Evolutionary conservation across 495 filamentous ascomycete genomes (phyloP).

Genomic region (Cairneyella variabilis): DNA sequence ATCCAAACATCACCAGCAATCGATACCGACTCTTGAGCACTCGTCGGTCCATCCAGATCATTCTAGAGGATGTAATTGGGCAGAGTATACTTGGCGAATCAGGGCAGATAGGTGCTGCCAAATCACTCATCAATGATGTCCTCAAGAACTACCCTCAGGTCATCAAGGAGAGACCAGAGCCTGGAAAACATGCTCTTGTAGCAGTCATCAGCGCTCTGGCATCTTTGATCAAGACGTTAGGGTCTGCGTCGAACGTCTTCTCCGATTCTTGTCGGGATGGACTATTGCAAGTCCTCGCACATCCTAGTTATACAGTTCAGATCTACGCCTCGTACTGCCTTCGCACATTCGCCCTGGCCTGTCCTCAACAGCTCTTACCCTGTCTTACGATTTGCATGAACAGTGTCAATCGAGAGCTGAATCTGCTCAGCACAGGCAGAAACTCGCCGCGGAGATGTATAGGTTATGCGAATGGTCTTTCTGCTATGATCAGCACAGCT

Average conservation of each 20-base stretch:
- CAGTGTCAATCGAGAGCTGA: constrained; percentile 82
- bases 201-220: constrained; percentile 76
- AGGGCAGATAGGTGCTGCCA: constrained; percentile 78
- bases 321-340: constrained; percentile 81
- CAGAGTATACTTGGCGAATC: constrained; percentile 80
- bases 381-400: constrained; percentile 97
- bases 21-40: constrained; percentile 85
- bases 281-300: constrained; percentile 85
- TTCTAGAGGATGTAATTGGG: constrained; percentile 82
- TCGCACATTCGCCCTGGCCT: constrained; percentile 82
- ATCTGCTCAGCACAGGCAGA: constrained; percentile 67
- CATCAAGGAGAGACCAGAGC: constrained; percentile 86
- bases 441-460: constrained; percentile 81
- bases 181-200: constrained; percentile 79
- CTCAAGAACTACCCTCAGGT: constrained; percentile 94
- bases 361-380: constrained; percentile 84
- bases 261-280: constrained; percentile 82
- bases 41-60: constrained; percentile 76
- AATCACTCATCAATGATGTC: constrained; percentile 77
- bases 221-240: constrained; percentile 73
- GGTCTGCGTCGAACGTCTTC: constrained; percentile 71
- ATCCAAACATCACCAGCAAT: constrained; percentile 72
- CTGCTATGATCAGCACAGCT: constrained; percentile 86
- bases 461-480: constrained; percentile 90
- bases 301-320: constrained; percentile 95